A percentile compares a stretch with the other conserved stretches of the same genome.
These are phyloP conservation scores for Poa pratensis DNA, from an alignment of 176 grass and related monocot genomes.

Conservation along the genomic window DNA sequence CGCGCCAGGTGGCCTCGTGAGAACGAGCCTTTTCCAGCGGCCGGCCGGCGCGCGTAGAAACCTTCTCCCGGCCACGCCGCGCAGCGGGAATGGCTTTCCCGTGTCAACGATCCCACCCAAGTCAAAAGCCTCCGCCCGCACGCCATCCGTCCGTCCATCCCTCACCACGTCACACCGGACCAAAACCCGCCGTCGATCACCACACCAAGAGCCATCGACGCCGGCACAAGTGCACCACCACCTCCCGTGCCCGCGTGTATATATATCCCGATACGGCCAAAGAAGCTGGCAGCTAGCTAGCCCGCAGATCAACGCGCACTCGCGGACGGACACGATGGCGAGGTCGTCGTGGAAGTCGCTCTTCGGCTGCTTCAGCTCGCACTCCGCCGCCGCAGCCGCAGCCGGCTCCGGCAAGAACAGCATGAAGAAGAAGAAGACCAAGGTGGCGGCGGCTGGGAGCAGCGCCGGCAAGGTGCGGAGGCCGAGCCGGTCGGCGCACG, in stretches of 20 bases:
- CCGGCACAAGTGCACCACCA: not conserved
- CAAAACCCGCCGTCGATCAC: conserved; percentile 7
- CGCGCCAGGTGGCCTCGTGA: not conserved
- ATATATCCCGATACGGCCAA: conserved; percentile 46
- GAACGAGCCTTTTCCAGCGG: conserved; percentile 14
- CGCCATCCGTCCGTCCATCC: conserved; percentile 37
- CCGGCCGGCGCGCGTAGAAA: conserved; percentile 26
- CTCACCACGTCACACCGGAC: conserved; percentile 20
- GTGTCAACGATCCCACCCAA: conserved; percentile 4
- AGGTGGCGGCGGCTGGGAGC: conserved; percentile 12
- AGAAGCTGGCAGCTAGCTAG: not conserved
- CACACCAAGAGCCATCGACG: not conserved
- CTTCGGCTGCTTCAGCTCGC: conserved; percentile 69
- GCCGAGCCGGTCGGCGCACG: conserved; percentile 47
- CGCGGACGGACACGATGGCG: conserved; percentile 40
- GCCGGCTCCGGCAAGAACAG: not conserved
- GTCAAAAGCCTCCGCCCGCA: conserved; percentile 23
- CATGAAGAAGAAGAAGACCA: conserved; percentile 31
- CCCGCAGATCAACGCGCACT: not conserved
- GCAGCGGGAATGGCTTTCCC: not conserved
- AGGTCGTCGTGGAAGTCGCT: conserved; percentile 58
- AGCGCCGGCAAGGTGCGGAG: not conserved
- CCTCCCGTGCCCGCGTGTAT: conserved; percentile 39
- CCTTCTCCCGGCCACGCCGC: not conserved
- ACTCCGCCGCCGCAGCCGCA: not conserved